Conservation (phyloP, 768 basidiomycete genomes). For the Pholiota microspora region DNA sequence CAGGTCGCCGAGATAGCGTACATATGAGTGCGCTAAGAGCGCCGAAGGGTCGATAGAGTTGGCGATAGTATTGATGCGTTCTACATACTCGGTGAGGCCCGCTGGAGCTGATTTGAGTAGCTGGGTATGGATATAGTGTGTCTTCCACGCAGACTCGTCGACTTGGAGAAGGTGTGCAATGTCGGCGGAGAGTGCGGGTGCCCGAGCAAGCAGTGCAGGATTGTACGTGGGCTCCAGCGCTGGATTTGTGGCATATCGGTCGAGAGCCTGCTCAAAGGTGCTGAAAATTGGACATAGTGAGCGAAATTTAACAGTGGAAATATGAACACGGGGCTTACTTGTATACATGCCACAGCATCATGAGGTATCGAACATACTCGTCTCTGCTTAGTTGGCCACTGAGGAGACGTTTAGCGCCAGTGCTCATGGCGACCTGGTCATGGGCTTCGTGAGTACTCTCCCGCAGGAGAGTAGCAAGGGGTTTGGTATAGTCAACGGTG, state of each 20-base stretch:
- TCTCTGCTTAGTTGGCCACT: constrained; percentile 57
- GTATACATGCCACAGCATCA: constrained; percentile 81
- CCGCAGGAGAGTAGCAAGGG: constrained; percentile 45
- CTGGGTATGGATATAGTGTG: constrained; percentile 49
- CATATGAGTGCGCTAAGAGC: constrained; percentile 77
- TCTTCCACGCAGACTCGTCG: constrained; percentile 50
- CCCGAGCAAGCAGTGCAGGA: constrained; percentile 64
- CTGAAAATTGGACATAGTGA: constrained; percentile 31
- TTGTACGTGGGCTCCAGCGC: constrained; percentile 69
- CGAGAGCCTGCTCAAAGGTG: constrained; percentile 54
- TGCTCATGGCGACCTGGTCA: constrained; percentile 53
- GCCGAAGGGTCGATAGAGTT: constrained; percentile 42
- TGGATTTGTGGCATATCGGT: constrained; percentile 58
- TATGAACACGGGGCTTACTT: constrained; percentile 42
- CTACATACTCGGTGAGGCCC: constrained; percentile 49
- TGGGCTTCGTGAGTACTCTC: constrained; percentile 53
- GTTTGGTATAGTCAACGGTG: constrained; percentile 37
- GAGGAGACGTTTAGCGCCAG: constrained; percentile 54
- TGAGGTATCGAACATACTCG: constrained; percentile 69
- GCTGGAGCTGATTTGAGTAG: constrained; percentile 44
- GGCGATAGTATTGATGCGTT: constrained; percentile 49
- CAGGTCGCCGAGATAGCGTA: constrained; percentile 81
- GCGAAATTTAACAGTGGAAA: neutral
- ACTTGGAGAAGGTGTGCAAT: constrained; percentile 60
- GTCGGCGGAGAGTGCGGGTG: constrained; percentile 59